Evolutionary conservation across 176 grass and related monocot species (phyloP), one percentile per base, ranked within the genome.

Genomic region (Poa annua): DNA sequence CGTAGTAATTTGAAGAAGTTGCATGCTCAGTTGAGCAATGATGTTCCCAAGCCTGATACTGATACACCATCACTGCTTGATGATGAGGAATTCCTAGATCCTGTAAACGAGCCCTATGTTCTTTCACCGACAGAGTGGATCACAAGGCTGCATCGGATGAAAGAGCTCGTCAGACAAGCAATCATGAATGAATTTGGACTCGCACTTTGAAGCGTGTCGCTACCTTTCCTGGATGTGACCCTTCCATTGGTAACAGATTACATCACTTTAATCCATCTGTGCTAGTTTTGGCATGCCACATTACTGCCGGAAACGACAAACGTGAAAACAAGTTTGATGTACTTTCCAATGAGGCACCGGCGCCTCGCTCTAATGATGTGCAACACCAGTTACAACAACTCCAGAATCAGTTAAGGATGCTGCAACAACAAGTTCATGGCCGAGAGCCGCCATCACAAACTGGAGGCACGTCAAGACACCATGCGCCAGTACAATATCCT

Each of bases 191-290:
- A 74, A 1, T 29, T 15, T 50, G 13, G 70, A 73, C 44, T 1
- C n/a, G 44, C 24, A 24, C 25, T 8, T 21, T 73, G 4, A 73
- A 50, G 32, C 44, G 44, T 20, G 44, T 16, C 5, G 6, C 14
- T 45, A 26, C 3, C 21, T 80, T 80, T 4, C 17, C 19, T 20
- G 15, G 77, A 5, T 20, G 24, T 8, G 4, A 6, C 7, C 20
- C 20, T 22, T 56, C 54, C 61, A 64, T n/a, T 0, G 0, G 1
- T 0, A 22, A 33, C 16, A 1, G 7, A 1, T 5, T 8, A 6
- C 15, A 25, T 0, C 3, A 67, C 4, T 3, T 53, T 3, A 2
- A 4, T 0, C 22, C 76, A 1, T 0, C 1, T 0, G 16, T 12
- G 8, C 0, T 65, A 44, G 39, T 79, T 36, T 36, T 3, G 35